Conservation (phyloP, 805 yeast species). For the Wickerhamomyces ciferrii region DNA sequence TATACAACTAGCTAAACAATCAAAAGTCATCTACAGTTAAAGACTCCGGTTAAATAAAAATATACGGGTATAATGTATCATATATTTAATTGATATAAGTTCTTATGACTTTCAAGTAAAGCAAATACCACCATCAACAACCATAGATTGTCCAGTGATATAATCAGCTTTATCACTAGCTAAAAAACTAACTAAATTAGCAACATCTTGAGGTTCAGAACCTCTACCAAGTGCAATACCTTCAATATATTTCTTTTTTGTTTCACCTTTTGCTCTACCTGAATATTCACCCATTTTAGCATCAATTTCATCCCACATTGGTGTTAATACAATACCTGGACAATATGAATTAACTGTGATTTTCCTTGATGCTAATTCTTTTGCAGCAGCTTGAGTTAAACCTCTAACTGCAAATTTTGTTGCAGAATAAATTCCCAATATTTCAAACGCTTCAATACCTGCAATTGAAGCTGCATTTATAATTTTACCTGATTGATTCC, state of each 20-base stretch:
- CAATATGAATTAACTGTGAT: slow-evolving; percentile 33
- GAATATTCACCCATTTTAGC: slow-evolving; percentile 17
- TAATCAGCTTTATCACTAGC: slow-evolving; percentile 30
- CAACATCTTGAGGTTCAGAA: slow-evolving; percentile 30
- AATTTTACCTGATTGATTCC: slow-evolving; percentile 29
- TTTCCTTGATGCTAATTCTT: slow-evolving; percentile 29
- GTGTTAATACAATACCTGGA: slow-evolving; percentile 35
- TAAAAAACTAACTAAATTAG: slow-evolving; percentile 28
- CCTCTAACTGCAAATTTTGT: slow-evolving; percentile 33
- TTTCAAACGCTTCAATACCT: slow-evolving; percentile 26
- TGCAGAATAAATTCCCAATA: slow-evolving; percentile 28
- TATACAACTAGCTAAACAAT: no score
- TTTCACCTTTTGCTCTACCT: slow-evolving; percentile 23
- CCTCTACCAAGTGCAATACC: slow-evolving; percentile 30
- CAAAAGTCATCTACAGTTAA: no score
- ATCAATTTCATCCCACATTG: slow-evolving; percentile 29
- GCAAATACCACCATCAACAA: slow-evolving; percentile 33
- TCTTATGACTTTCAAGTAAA: slow-evolving; percentile 2
- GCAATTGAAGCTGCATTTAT: slow-evolving; percentile 33
- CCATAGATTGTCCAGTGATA: slow-evolving; percentile 30
- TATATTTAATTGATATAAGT: no score
- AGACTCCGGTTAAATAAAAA: no score
- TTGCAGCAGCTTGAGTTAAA: slow-evolving; percentile 32
- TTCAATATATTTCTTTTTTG: slow-evolving; percentile 20
- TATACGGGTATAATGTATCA: no score